Conservation (phyloP, 1,284 basidiomycete species). For the Vanrija sp. region DNA sequence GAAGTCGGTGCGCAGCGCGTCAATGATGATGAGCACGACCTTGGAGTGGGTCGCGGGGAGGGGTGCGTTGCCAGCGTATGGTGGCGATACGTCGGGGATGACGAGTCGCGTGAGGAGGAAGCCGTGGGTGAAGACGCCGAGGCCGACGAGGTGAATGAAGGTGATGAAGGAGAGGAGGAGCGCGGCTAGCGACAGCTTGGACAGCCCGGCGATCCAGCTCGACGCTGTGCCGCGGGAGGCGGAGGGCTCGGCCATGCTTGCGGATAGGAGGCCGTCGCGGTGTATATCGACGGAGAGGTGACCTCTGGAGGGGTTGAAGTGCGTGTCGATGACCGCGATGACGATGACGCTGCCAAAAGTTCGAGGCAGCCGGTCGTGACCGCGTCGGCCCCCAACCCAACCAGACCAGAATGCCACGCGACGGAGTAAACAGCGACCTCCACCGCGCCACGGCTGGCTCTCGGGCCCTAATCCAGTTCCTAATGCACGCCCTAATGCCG, state of each 20-base stretch:
- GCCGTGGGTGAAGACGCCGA: conserved; percentile 73
- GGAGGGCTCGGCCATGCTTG: not conserved
- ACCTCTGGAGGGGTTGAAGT: too few relatives aligned
- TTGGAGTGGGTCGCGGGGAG: conserved; percentile 63
- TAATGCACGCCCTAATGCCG: too few relatives aligned
- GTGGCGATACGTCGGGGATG: conserved; percentile 56
- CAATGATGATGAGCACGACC: conserved; percentile 82
- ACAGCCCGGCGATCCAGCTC: conserved; percentile 29
- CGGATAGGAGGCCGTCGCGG: too few relatives aligned
- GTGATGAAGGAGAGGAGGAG: conserved; percentile 61
- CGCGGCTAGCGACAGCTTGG: conserved; percentile 37
- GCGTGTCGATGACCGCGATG: too few relatives aligned
- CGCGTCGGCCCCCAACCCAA: too few relatives aligned
- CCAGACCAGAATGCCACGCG: too few relatives aligned
- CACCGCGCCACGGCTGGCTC: too few relatives aligned
- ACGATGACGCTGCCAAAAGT: too few relatives aligned
- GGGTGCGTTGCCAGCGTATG: conserved; percentile 48
- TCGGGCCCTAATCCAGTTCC: too few relatives aligned
- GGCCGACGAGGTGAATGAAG: conserved; percentile 50
- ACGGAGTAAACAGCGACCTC: too few relatives aligned
- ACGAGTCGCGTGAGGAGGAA: conserved; percentile 81
- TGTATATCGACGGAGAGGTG: too few relatives aligned
- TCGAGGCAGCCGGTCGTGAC: too few relatives aligned
- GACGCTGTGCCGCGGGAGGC: conserved; percentile 14
- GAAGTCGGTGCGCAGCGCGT: conserved; percentile 93